phyloP scores from a whole-genome alignment of 169 alveolate genomes.

The Pseudocohnilembus persalinus region DNA sequence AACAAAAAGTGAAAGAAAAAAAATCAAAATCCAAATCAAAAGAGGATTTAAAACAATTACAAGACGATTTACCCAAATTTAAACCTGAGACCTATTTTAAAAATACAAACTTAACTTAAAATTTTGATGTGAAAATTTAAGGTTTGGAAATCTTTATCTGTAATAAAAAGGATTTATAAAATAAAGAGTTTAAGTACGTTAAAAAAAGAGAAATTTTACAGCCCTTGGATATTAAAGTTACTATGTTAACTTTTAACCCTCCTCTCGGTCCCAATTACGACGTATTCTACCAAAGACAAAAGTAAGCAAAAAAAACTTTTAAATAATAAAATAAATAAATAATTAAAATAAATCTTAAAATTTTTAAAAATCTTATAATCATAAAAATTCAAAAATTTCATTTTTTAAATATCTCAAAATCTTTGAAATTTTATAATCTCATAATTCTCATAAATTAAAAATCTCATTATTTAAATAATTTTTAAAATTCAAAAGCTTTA shows the following conservation, averaged over 20 bases:
- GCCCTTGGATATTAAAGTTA: neutral
- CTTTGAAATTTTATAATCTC: too few relatives aligned
- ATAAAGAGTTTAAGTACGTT: conserved; percentile 3
- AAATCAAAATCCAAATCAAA: too few relatives aligned
- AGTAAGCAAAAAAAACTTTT: neutral
- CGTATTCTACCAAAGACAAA: neutral
- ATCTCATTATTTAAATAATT: too few relatives aligned
- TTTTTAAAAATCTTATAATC: too few relatives aligned
- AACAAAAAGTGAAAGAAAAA: neutral
- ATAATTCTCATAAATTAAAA: too few relatives aligned
- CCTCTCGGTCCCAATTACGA: neutral
- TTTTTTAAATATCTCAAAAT: too few relatives aligned
- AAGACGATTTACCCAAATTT: neutral
- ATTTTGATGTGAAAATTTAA: neutral
- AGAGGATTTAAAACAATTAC: too few relatives aligned
- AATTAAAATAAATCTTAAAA: too few relatives aligned
- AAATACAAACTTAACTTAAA: too few relatives aligned
- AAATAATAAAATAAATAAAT: too few relatives aligned
- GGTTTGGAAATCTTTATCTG: conserved; percentile 23
- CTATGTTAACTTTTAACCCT: neutral
- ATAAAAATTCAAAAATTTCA: too few relatives aligned
- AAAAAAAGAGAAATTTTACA: conserved; percentile 9
- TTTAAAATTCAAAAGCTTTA: too few relatives aligned
- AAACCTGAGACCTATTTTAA: neutral
- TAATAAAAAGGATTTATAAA: conserved; percentile 1